phyloP scores from a whole-genome alignment of 129 eudicot genomes.

The Flaveria robusta region DNA sequence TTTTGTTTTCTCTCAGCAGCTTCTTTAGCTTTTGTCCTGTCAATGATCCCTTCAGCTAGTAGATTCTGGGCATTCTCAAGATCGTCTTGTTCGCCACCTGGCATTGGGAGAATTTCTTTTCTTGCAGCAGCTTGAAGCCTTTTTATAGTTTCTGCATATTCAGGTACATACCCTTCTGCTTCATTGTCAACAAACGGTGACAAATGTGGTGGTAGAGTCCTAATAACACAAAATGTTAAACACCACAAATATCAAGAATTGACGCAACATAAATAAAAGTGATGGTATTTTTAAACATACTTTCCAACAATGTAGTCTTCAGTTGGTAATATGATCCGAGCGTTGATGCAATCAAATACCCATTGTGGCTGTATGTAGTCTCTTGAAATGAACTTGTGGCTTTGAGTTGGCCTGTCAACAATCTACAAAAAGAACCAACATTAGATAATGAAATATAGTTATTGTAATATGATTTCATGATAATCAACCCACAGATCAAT shows the following conservation, averaged over 20 bases:
- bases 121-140: slow-evolving; percentile 85
- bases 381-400: slow-evolving; percentile 65
- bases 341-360: slow-evolving; percentile 80
- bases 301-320: slow-evolving; percentile 82
- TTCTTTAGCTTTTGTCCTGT: slow-evolving; percentile 72
- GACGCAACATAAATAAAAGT: background rate
- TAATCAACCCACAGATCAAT: background rate
- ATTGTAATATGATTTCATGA: background rate
- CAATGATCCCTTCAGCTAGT: slow-evolving; percentile 61
- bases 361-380: slow-evolving; percentile 93
- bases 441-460: background rate
- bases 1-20: slow-evolving; percentile 66
- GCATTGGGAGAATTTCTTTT: slow-evolving; percentile 83
- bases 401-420: slow-evolving; percentile 87
- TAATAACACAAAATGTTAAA: slow-evolving; percentile 16
- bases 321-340: slow-evolving; percentile 71
- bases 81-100: slow-evolving; percentile 74
- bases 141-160: slow-evolving; percentile 83
- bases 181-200: slow-evolving; percentile 93
- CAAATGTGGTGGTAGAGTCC: slow-evolving; percentile 91
- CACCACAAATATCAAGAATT: background rate
- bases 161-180: slow-evolving; percentile 85
- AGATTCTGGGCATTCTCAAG: slow-evolving; percentile 64
- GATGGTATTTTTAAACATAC: slow-evolving; percentile 36
- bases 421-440: slow-evolving; percentile 47